Evolutionary conservation across 305 asterid species (phyloP), one percentile per base, ranked within the genome.

Genomic region (Solanum hybrid): DNA sequence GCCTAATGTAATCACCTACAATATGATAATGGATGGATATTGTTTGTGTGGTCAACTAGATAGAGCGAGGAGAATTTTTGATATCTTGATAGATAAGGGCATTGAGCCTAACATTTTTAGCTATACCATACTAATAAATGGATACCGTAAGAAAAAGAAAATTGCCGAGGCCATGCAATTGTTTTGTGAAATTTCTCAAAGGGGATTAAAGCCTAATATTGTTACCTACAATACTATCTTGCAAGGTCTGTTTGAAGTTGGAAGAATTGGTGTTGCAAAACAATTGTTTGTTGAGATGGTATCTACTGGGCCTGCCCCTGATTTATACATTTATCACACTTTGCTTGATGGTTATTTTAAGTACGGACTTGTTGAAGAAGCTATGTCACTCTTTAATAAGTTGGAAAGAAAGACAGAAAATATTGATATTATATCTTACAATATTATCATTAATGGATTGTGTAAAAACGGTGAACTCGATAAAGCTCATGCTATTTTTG

Each of bases 251-350:
- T 45, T 51, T 51, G 22, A 51, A 51, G 8, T 14, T 14, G 65
- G 65, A 51, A 51, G 22, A 15, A 51, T 2, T 3, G 41, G 15
- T 3, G 37, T 9, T 20, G 82, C 39, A 77, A 32, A 77, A 32
- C 15, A 7, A 4, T 3, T 32, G 10, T 31, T 1, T 17, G 26
- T 1, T 0, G 26, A 77, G 39, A 77, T 31, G 82, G 3, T 7
- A 31, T 77, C 39, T 3, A 0, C 39, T 0, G 82, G 82, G 2
- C 3, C 7, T 1, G 9, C 0, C 1, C 39, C 38, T 3, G 0
- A 31, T 0, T 7, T 31, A 4, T 77, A 0, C 26, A 77, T 3
- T 8, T 0, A 32, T 77, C 0, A 1, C 7, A 32, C 39, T 77
- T 76, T 77, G 82, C 39, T 77, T 24, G 4, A 32, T 77, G 82